Evolutionary conservation across 1,284 basidiomycete genomes (phyloP), one percentile per base, ranked within the genome.

Genomic region (Irpex sp.): DNA sequence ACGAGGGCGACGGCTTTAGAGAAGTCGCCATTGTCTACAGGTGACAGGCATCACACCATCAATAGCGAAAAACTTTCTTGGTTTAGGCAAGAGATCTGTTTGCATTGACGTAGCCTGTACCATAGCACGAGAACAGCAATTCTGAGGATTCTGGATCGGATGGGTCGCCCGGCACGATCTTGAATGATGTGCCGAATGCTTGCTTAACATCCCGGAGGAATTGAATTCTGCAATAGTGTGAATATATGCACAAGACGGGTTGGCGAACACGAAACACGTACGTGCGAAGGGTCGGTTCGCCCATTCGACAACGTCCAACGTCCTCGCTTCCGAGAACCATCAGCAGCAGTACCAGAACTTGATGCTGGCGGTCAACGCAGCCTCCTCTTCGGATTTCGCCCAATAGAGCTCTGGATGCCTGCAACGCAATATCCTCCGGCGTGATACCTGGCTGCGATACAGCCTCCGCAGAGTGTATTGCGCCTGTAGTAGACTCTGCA

Each of bases 261-360:
- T 19, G 0, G 86, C 4, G 26, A 9, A 31, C 49, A 17, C 9
- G 17, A 26, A 52, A 17, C 9, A 26, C 92, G 77, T 69, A 95
- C 94, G 92, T 92, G 74, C 92, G 83, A 15, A 85, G 75, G 3
- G 92, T 94, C 5, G 96, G 88, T 66, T 89, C 85, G 6, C 92
- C 88, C 85, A 99, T 91, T 61, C 87, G 81, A 77, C 93, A 94
- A 66, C 91, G 86, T 0, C 95, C 93, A 1, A 99, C 95, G 73
- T 99, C 97, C 74, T 98, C 96, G 66, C 94, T 96, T 5, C 97
- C 96, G 7, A 98, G 80, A 1, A 94, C 91, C 94, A 99, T 97
- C 80, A 97, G 83, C 26, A 97, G 76, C 31, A 98, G 79, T 0
- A 95, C 89, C n/a, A 98, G 77, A 59, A 85, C 86, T 76, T 99